Evolutionary conservation across 2,329 filamentous ascomycete species (phyloP).

Genomic region (Juglanconis sp.): DNA sequence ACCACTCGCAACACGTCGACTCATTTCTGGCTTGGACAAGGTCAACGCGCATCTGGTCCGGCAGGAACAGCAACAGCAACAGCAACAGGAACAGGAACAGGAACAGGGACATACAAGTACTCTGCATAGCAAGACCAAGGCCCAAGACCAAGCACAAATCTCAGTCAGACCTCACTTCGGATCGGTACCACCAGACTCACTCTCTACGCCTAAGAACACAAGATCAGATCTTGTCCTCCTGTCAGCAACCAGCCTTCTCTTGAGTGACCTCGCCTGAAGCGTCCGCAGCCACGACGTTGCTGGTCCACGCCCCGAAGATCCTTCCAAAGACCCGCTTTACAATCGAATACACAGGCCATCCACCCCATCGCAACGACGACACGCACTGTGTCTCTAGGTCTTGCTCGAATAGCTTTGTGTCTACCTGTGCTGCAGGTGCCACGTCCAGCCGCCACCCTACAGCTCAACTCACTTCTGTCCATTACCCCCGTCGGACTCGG

Average conservation of each 20-base stretch:
- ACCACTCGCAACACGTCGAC: no score
- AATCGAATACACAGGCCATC: neutral
- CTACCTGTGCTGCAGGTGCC: neutral
- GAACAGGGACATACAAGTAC: neutral
- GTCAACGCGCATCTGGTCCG: no score
- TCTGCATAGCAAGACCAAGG: neutral
- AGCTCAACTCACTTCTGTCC: neutral
- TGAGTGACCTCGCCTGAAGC: neutral
- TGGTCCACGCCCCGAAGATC: neutral
- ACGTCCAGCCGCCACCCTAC: neutral
- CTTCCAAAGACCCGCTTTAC: neutral
- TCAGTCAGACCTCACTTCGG: neutral
- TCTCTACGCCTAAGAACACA: neutral
- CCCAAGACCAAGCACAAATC: neutral
- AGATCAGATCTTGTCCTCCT: neutral
- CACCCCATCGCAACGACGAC: neutral
- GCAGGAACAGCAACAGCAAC: no score
- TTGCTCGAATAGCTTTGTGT: neutral
- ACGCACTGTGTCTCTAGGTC: neutral
- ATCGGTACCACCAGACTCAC: neutral
- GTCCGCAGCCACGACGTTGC: conserved; percentile 2
- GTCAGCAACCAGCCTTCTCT: neutral
- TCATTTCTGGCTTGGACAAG: no score
- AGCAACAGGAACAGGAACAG: no score
- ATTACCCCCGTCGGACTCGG: neutral